These are phyloP conservation scores for Ormosia emarginata DNA, from an alignment of 306 rosid species.

Conservation along the genomic window DNA sequence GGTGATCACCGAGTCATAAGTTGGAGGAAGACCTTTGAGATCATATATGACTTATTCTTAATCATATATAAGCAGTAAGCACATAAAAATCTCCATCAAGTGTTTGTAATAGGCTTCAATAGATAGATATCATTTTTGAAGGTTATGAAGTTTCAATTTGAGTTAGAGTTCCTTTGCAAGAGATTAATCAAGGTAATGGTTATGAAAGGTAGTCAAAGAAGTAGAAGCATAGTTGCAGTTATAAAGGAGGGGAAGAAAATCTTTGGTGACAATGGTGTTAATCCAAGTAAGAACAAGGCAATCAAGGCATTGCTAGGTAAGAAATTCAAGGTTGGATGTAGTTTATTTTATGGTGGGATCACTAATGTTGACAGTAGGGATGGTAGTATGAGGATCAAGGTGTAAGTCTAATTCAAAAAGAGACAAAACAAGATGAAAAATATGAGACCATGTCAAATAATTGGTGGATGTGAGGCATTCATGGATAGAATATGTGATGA, in stretches of 20 bases:
- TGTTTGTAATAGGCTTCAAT: not conserved
- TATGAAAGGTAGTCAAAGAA: not conserved
- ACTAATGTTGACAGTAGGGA: not conserved
- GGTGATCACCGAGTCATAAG: too few relatives aligned
- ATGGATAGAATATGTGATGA: too few relatives aligned
- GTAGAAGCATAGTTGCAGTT: not conserved
- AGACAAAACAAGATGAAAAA: not conserved
- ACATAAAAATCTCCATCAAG: not conserved
- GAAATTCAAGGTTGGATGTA: not conserved
- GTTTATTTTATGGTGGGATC: not conserved
- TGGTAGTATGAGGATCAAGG: not conserved
- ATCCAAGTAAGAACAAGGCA: not conserved
- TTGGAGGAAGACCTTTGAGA: not conserved
- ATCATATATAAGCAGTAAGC: not conserved
- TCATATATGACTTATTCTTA: not conserved
- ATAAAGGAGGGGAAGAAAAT: not conserved
- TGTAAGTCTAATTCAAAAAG: not conserved
- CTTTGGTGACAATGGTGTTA: not conserved
- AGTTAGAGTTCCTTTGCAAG: not conserved
- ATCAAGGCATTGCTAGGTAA: not conserved
- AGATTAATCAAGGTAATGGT: not conserved
- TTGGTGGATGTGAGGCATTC: not conserved
- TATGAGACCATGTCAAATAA: not conserved
- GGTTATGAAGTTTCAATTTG: not conserved
- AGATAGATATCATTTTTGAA: not conserved